Base-by-base conservation (phyloP, 192 early-diverging fungal genomes). In the Nowakowskiella sp. region DNA sequence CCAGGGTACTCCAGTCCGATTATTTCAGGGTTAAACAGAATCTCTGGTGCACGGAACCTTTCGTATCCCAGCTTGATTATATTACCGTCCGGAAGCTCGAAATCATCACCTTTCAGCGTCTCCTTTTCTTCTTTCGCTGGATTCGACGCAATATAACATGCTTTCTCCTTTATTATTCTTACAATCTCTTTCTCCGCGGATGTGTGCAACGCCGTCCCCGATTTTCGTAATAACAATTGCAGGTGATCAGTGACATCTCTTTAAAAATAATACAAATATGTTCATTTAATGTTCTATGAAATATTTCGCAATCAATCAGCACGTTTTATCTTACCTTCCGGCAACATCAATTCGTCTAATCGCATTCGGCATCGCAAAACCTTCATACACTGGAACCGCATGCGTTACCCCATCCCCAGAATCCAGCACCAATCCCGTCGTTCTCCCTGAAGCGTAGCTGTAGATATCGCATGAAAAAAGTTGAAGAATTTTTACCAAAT, bases 341-440 rank as follows among this genome's bases (percentile, higher is more conserved):
- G 92, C 95, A 57, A 99, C 72, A 55, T 99, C 95, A 32, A 95
- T 83, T 49, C 95, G 76, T 30, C 86, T 76, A 36, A 99, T 90
- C 23, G 92, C 93, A 56, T 99, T 85, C 10, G 88, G 88, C 49
- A 97, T 83, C 39, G 92, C 90, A 62, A 93, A 99, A 27, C 94
- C 94, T 70, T 97, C 94, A 63, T 86, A 97, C 0, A 96, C 92
- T 30, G 93, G 95, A 6, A 98, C 88, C 5, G 90, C 70, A 50
- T 99, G 95, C 19, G 92, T 89, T 1, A 95, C 94, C 48, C 94
- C 93, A 58, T 99, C 94, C 36, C 95, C 94, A 4, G 90, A 83
- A 62, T 99, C 94, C 16, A 99, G 73, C 8, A 97, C 94, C 23
- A 99, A 80, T 43, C 95, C 95, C 6, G 95, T 99, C 9, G 95